These are phyloP conservation scores for Candida sanyaensis DNA, from an alignment of 1,139 yeast species.

Conservation along the genomic window DNA sequence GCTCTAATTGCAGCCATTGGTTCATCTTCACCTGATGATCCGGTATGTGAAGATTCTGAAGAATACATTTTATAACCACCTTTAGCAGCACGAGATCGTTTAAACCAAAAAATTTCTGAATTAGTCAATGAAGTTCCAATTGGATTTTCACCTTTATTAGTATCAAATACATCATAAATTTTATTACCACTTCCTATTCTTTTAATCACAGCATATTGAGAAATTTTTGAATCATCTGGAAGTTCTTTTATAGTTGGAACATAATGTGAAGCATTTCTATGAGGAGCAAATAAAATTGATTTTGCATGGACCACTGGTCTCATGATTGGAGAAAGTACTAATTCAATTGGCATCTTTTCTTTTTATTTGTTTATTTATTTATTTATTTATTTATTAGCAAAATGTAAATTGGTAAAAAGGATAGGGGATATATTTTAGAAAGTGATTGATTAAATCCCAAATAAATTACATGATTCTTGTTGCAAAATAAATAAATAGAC, in stretches of 20 bases:
- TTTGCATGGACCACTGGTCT: slow-evolving; percentile 59
- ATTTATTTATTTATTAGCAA: too few relatives aligned
- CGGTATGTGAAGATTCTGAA: slow-evolving; percentile 31
- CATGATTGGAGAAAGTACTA: slow-evolving; percentile 58
- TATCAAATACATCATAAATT: slow-evolving; percentile 54
- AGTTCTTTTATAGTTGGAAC: slow-evolving; percentile 55
- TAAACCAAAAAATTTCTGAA: slow-evolving; percentile 52
- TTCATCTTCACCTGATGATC: too few relatives aligned
- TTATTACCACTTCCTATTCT: slow-evolving; percentile 63
- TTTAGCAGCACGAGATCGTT: slow-evolving; percentile 62
- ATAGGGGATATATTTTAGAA: too few relatives aligned
- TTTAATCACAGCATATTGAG: slow-evolving; percentile 48
- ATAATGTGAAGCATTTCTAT: slow-evolving; percentile 56
- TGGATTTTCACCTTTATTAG: slow-evolving; percentile 34
- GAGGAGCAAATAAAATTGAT: slow-evolving; percentile 56
- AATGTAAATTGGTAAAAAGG: too few relatives aligned
- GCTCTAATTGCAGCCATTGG: slow-evolving; percentile 63
- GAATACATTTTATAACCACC: slow-evolving; percentile 64
- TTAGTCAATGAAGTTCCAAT: slow-evolving; percentile 40
- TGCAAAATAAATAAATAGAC: too few relatives aligned
- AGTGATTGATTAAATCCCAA: too few relatives aligned
- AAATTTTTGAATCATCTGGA: slow-evolving; percentile 21
- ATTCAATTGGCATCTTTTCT: slow-evolving; percentile 70
- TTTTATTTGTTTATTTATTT: too few relatives aligned
- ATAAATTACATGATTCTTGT: too few relatives aligned